Base-by-base conservation (phyloP, 148 eudicot genomes). In the Oxyria digyna region DNA sequence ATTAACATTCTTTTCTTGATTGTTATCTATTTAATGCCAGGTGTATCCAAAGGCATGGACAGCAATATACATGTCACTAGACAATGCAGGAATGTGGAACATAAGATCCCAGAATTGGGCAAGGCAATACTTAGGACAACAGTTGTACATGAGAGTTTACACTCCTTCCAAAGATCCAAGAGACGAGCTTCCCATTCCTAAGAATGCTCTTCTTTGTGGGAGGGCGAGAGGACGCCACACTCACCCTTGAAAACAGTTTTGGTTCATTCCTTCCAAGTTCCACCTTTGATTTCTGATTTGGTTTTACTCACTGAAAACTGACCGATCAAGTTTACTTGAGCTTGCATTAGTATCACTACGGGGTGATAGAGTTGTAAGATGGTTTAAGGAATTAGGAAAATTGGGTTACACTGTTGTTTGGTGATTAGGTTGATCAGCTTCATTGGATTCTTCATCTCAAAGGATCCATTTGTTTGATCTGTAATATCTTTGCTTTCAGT, bases 61-160 rank as follows among this genome's bases (percentile, higher is more conserved):
- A 4, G 96, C 97, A 21, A 84, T 89, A 46, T 91, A 87, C 76
- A 59, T 87, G 48, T 83, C 94, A 1, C 70, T 87, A 59, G 97
- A 89, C 87, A 92, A 92, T 41, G 94, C 87, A 15, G 96, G 98
- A 64, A 85, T 92, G 89, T 92, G 96, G 96, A 92, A 85, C 88
- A 78, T 92, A 81, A 84, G 97, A 67, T 91, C 97, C 1, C 91
- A 89, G 76, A 80, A 87, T 35, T 89, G 97, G 97, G 87, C 82
- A 69, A 84, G 87, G 72, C 93, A 87, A 70, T 87, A 89, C 81
- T 76, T 92, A 52, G 97, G 97, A 2, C 97, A 92, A 74, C 97
- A 92, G 59, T 84, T 92, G 73, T 89, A 89, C 80, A 81, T 92
- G 72, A 80, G 85, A 67, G 97, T 92, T 24, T 89, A 78, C 72